Percentiles rank a stretch among this genome's conserved stretches.
phyloP scores from a whole-genome alignment of 1,284 basidiomycete species.

The Cutaneotrichosporon daszewskae region DNA sequence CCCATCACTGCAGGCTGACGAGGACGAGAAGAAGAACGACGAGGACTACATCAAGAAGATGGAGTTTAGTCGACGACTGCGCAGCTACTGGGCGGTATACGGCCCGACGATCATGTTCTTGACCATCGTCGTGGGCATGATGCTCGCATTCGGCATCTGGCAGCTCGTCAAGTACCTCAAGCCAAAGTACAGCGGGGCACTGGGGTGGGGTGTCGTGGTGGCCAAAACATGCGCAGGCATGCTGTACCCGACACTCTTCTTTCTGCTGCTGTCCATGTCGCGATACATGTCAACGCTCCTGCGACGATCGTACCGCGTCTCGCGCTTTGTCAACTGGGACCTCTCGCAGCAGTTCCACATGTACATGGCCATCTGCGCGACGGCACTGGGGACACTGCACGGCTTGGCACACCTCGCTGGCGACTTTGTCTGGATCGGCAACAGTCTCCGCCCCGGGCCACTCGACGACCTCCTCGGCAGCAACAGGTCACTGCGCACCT shows the following conservation, averaged over 20 bases:
- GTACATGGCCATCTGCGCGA: slow-evolving; percentile 20
- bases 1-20: slow-evolving; percentile 24
- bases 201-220: slow-evolving; percentile 32
- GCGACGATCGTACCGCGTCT: slow-evolving; percentile 20
- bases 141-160: slow-evolving; percentile 27
- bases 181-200: slow-evolving; percentile 18
- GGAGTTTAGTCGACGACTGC: slow-evolving; percentile 10
- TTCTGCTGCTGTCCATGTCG: slow-evolving; percentile 27
- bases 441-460: slow-evolving; percentile 12
- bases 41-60: slow-evolving; percentile 20
- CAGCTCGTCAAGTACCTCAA: slow-evolving; percentile 28
- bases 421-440: slow-evolving; percentile 23
- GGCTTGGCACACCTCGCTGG: slow-evolving; percentile 28
- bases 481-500: slow-evolving; percentile 10
- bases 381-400: slow-evolving; percentile 24
- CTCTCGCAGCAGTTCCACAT: slow-evolving; percentile 30
- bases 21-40: slow-evolving; percentile 21
- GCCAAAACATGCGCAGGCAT: slow-evolving; percentile 28
- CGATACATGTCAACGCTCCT: slow-evolving; percentile 27
- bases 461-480: slow-evolving; percentile 15
- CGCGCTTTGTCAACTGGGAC: slow-evolving; percentile 29
- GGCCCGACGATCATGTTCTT: slow-evolving; percentile 26
- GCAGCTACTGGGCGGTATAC: slow-evolving; percentile 24
- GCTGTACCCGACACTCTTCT: slow-evolving; percentile 29
- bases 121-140: slow-evolving; percentile 18